Base-by-base conservation (phyloP, 208 protist genomes). In the Trypanosoma rangeli region DNA sequence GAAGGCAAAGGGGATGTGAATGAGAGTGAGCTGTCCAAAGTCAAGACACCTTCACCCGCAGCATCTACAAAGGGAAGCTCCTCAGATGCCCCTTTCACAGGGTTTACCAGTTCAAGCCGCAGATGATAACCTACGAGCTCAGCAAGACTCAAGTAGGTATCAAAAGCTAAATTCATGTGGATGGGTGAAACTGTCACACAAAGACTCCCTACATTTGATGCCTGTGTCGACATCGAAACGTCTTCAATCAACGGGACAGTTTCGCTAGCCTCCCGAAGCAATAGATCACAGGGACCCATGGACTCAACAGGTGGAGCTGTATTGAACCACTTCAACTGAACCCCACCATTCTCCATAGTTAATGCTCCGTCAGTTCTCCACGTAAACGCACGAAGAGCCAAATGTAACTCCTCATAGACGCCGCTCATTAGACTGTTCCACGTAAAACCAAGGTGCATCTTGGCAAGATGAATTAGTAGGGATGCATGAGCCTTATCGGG, bases 371-470 rank as follows among this genome's bases (percentile, higher is more conserved):
- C 52, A 48, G 33, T 72, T 62, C 8, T 72, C 48, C 53, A 58
- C 10, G 24, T 64, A n/a, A 64, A 28, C 13, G 44, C 5, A 58
- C 56, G 20, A 50, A 72, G 15, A 50, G 28, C 7, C 46, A 9
- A 64, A 46, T 58, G 55, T 28, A 64, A 4, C 26, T 50, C 46
- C 20, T 26, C 67, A 29, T 59, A 58, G n/a, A 57, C 24, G 16
- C 33, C 58, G 24, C 49, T 63, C 18, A 64, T 64, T 58, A 44
- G 57, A 42, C 46, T 64, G n/a, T 58, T 49, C 57, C 57, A 72
- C 31, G 3, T n/a, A 72, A 72, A 72, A 18, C 67, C 67, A 26
- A 72, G 48, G 48, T 49, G 48, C 20, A 49, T 15, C 49, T 72
- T 57, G 1, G 8, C 35, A 50, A 64, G 15, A 10, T 31, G 37